Percentiles rank a stretch among this genome's conserved stretches.
These are phyloP conservation scores for Ganoderma resinaceum DNA, from an alignment of 1,284 basidiomycete genomes.

Conservation along the genomic window DNA sequence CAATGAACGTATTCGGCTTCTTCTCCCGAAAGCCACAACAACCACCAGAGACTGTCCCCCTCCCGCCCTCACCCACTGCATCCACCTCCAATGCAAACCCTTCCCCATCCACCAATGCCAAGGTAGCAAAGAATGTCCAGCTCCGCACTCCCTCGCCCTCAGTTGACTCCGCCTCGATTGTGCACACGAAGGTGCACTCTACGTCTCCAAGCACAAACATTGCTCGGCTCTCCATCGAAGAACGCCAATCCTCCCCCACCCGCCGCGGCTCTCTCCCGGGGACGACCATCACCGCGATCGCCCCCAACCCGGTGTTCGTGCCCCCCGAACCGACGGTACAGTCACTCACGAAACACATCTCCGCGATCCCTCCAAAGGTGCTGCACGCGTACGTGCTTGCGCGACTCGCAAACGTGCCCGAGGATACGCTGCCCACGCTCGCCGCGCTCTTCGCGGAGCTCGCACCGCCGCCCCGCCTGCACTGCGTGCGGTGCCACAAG, in stretches of 20 bases:
- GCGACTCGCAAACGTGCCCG: constrained; percentile 46
- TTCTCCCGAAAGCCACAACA: constrained; percentile 28
- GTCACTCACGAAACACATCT: constrained; percentile 57
- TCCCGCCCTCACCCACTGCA: constrained; percentile 28
- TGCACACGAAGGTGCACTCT: constrained; percentile 39
- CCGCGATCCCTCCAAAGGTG: constrained; percentile 68
- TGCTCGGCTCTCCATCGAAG: constrained; percentile 35
- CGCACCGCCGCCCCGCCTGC: constrained; percentile 66
- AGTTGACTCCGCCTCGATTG: constrained; percentile 40
- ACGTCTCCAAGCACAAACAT: constrained; percentile 33
- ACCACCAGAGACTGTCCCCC: constrained; percentile 28
- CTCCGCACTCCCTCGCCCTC: constrained; percentile 63
- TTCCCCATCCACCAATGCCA: constrained; percentile 24
- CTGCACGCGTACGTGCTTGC: constrained; percentile 67
- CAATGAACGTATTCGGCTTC: constrained; percentile 28
- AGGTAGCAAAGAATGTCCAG: constrained; percentile 40
- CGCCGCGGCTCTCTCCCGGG: constrained; percentile 25
- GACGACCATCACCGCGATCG: constrained; percentile 20
- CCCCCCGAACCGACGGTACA: constrained; percentile 43
- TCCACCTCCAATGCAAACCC: constrained; percentile 25
- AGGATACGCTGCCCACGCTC: constrained; percentile 48
- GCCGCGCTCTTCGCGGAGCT: constrained; percentile 64
- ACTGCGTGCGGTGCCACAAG: constrained; percentile 78
- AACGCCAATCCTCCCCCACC: constrained; percentile 31
- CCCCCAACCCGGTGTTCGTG: constrained; percentile 23